A percentile compares a stretch with the other conserved stretches of the same genome.
Conservation (phyloP, 768 basidiomycete genomes). For the Mrakia gelida region DNA sequence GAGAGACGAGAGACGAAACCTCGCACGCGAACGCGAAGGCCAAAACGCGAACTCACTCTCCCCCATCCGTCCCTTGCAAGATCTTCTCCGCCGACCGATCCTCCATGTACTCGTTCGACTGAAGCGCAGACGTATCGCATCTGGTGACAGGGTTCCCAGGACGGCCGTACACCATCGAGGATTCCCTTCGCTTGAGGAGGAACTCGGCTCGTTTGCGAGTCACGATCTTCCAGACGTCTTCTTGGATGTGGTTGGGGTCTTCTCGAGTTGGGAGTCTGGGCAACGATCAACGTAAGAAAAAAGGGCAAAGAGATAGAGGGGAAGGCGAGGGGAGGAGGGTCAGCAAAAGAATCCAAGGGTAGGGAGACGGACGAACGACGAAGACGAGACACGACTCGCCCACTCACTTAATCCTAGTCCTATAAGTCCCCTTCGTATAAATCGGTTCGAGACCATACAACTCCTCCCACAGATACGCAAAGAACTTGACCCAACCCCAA, state of each 20-base stretch:
- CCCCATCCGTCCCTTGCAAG: constrained; percentile 44
- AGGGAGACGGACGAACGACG: too few species aligned
- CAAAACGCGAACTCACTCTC: constrained; percentile 23
- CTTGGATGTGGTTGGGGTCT: constrained; percentile 23
- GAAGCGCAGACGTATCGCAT: constrained; percentile 69
- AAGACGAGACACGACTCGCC: not conserved
- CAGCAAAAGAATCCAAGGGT: not conserved
- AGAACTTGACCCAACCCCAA: not conserved
- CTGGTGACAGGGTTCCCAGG: constrained; percentile 16
- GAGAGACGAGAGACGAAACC: constrained; percentile 40
- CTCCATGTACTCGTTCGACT: constrained; percentile 87
- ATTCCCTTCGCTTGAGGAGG: constrained; percentile 2
- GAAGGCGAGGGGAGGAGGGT: not conserved
- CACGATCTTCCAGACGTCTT: constrained; percentile 23
- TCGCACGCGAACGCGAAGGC: too few species aligned
- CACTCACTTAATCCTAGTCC: not conserved
- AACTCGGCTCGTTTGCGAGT: constrained; percentile 8
- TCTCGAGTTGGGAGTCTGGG: too few species aligned
- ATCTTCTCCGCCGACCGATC: constrained; percentile 74
- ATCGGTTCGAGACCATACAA: not conserved
- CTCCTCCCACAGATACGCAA: not conserved
- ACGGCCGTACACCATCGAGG: not conserved
- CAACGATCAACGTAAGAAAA: not conserved
- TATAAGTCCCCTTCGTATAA: not conserved
- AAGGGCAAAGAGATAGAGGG: too few species aligned